Conservation (phyloP, 176 grass and related monocot species). For the Miscanthus lutarioriparius region DNA sequence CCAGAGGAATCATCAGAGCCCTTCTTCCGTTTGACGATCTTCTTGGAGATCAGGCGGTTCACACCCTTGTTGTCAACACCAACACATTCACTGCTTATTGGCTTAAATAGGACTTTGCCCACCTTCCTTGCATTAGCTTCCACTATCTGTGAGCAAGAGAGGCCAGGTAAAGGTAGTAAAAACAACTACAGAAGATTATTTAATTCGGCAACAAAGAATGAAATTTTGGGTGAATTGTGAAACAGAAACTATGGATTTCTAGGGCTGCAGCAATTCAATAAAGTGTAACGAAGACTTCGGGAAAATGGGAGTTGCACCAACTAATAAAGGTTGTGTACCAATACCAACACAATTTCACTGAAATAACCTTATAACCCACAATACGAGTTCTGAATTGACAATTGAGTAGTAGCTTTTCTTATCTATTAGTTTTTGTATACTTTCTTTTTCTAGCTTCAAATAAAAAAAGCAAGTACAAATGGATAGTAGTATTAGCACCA, state of each 20-base stretch:
- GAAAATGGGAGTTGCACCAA: background rate
- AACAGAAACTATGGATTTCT: background rate
- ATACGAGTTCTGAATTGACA: background rate
- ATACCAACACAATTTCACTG: background rate
- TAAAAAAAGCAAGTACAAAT: background rate
- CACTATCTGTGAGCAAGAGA: slow-evolving; percentile 55
- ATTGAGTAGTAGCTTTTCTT: background rate
- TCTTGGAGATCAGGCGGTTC: slow-evolving; percentile 59
- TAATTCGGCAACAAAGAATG: background rate
- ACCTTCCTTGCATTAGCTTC: slow-evolving; percentile 79
- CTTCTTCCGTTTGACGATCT: slow-evolving; percentile 71
- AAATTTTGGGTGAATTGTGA: background rate
- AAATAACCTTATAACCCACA: background rate
- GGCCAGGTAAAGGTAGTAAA: background rate
- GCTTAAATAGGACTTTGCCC: slow-evolving; percentile 69
- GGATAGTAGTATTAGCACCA: background rate
- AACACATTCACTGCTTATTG: slow-evolving; percentile 61
- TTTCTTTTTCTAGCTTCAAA: background rate
- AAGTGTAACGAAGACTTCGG: background rate
- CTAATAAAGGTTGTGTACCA: too few relatives aligned
- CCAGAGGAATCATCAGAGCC: slow-evolving; percentile 3
- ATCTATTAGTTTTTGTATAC: background rate
- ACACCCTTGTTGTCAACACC: slow-evolving; percentile 49
- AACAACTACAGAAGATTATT: background rate
- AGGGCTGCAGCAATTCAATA: background rate